These are phyloP conservation scores for Aspergillus puulaauensis DNA, from an alignment of 2,329 filamentous ascomycete genomes.

Conservation along the genomic window DNA sequence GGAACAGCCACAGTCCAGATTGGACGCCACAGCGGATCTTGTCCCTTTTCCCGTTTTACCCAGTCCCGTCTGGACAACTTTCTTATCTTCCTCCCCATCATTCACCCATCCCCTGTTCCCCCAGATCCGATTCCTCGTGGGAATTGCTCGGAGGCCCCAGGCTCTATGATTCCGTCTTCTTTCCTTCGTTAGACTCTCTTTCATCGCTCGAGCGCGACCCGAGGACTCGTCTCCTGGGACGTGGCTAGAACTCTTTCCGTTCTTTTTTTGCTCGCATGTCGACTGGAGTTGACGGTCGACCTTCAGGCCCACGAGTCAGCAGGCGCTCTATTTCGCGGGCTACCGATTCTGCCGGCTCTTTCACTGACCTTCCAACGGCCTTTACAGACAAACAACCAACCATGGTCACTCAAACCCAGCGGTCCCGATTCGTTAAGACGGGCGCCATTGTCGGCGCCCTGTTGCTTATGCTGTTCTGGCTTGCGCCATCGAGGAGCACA, in stretches of 20 bases:
- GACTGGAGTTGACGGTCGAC: slow-evolving; percentile 52
- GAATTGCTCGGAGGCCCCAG: slow-evolving; percentile 26
- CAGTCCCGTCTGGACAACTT: slow-evolving; percentile 15
- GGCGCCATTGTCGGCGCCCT: slow-evolving; percentile 60
- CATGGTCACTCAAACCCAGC: slow-evolving; percentile 63
- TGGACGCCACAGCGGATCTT: slow-evolving; percentile 16
- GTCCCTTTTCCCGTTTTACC: slow-evolving; percentile 14
- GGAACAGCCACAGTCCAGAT: slow-evolving; percentile 13
- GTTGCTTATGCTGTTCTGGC: slow-evolving; percentile 57
- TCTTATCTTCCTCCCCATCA: slow-evolving; percentile 20
- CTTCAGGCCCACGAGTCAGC: slow-evolving; percentile 45
- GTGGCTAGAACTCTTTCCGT: slow-evolving; percentile 19
- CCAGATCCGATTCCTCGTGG: slow-evolving; percentile 18
- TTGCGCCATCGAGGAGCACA: slow-evolving; percentile 43
- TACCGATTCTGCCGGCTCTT: slow-evolving; percentile 41
- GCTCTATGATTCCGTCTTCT: slow-evolving; percentile 28
- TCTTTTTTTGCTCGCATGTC: slow-evolving; percentile 51
- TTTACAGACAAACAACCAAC: slow-evolving; percentile 38
- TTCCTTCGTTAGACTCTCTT: slow-evolving; percentile 27
- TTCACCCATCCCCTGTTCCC: slow-evolving; percentile 13
- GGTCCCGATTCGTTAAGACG: slow-evolving; percentile 61
- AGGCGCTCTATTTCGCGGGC: slow-evolving; percentile 57
- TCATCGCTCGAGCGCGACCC: slow-evolving; percentile 10
- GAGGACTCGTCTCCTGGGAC: slow-evolving; percentile 17
- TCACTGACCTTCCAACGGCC: slow-evolving; percentile 48